These are phyloP conservation scores for Rhizophagus sp. DNA, from an alignment of 192 early-diverging fungal genomes.

Conservation along the genomic window DNA sequence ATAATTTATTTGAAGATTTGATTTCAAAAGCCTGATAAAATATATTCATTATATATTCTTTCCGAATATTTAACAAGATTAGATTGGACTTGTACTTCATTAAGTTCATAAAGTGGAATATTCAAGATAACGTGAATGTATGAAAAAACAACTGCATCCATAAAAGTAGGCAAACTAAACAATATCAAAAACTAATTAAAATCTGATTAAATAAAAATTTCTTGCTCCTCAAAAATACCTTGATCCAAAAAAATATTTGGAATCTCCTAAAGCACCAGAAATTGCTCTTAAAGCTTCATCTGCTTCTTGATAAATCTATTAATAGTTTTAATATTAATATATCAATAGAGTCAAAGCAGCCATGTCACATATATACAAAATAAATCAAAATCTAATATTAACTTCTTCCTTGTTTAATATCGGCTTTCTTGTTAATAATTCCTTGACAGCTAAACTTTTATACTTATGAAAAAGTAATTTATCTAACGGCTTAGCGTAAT, in stretches of 20 bases:
- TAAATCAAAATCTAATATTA: background rate
- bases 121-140: conserved; percentile 58
- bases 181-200: background rate
- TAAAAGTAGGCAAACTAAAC: conserved; percentile 43
- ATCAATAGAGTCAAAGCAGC: background rate
- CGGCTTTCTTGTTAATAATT: conserved; percentile 61
- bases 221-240: conserved; percentile 37
- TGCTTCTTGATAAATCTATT: conserved; percentile 59
- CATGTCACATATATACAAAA: background rate
- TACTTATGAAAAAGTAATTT: conserved; percentile 33
- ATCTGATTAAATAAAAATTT: background rate
- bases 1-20: background rate
- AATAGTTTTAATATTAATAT: conserved; percentile 12
- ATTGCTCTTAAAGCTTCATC: conserved; percentile 50
- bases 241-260: conserved; percentile 51
- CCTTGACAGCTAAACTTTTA: conserved; percentile 43
- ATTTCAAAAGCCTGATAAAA: background rate
- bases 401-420: conserved; percentile 55
- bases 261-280: conserved; percentile 49
- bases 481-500: conserved; percentile 40
- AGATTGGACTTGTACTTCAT: background rate
- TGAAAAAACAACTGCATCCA: conserved; percentile 62
- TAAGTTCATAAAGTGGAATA: conserved; percentile 19
- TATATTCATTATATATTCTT: background rate
- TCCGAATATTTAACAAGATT: background rate